These are phyloP conservation scores for Isatis tinctoria DNA, from an alignment of 345 rosid genomes.

Conservation along the genomic window DNA sequence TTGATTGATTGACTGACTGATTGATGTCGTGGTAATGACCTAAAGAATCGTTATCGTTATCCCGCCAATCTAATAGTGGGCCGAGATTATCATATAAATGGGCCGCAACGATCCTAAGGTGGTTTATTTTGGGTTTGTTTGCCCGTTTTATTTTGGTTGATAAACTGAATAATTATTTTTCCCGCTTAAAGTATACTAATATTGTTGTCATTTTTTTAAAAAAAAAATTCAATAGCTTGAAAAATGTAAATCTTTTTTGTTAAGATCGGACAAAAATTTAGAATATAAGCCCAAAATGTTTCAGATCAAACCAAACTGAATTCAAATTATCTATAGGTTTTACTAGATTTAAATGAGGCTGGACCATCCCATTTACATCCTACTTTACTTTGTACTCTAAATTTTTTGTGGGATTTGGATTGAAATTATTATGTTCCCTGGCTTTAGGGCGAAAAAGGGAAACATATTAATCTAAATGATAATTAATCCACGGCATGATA, in stretches of 20 bases:
- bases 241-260: too few species aligned
- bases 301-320: too few species aligned
- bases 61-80: slow-evolving; percentile 15
- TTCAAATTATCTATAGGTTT: too few species aligned
- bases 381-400: too few species aligned
- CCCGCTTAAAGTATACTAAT: too few species aligned
- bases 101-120: not conserved
- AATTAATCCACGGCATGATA: slow-evolving; percentile 29
- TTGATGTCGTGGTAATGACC: not conserved
- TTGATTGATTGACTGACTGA: not conserved
- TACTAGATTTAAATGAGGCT: too few species aligned
- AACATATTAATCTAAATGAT: not conserved
- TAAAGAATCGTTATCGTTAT: slow-evolving; percentile 26
- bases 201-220: too few species aligned
- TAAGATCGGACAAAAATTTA: too few species aligned
- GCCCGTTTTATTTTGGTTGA: not conserved
- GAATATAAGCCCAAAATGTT: too few species aligned
- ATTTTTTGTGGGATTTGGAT: not conserved
- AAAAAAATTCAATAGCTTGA: too few species aligned
- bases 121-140: not conserved
- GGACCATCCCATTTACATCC: too few species aligned
- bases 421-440: slow-evolving; percentile 27
- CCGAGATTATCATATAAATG: not conserved
- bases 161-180: not conserved
- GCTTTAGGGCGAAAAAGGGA: not conserved